Conservation (phyloP, 768 basidiomycete species). For the Candolleomyces efflorescens region DNA sequence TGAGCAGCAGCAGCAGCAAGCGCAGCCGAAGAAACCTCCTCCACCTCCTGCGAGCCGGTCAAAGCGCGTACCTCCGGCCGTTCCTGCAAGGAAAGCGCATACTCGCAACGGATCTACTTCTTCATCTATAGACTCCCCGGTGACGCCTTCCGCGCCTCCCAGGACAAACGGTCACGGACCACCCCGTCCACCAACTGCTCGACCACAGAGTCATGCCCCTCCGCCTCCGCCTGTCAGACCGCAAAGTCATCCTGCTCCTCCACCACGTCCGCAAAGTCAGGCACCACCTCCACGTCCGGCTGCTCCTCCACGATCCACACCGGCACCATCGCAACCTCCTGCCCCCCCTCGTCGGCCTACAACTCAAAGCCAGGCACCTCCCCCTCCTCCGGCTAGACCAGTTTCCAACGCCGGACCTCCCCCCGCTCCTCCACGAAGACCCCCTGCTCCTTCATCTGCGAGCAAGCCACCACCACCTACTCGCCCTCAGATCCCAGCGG, state of each 20-base stretch:
- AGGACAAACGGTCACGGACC: slow-evolving; percentile 17
- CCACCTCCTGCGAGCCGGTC: slow-evolving; percentile 36
- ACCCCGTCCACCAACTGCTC: slow-evolving; percentile 29
- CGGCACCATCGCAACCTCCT: too few relatives aligned
- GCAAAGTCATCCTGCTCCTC: slow-evolving; percentile 28
- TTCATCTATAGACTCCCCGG: not conserved
- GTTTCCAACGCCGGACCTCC: too few relatives aligned
- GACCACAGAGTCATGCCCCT: slow-evolving; percentile 24
- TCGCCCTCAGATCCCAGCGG: too few relatives aligned
- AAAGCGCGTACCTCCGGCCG: slow-evolving; percentile 30
- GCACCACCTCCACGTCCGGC: slow-evolving; percentile 18
- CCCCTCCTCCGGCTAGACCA: too few relatives aligned
- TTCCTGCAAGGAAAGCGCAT: not conserved
- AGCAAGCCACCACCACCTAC: too few relatives aligned
- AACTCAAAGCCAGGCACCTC: too few relatives aligned
- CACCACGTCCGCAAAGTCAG: slow-evolving; percentile 14
- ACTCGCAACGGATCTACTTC: not conserved
- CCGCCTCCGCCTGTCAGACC: slow-evolving; percentile 31
- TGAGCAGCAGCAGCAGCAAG: slow-evolving; percentile 29
- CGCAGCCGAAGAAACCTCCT: slow-evolving; percentile 45
- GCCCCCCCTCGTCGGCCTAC: too few relatives aligned
- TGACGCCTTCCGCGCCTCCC: slow-evolving; percentile 17
- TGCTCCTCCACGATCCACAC: too few relatives aligned
- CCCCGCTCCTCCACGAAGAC: too few relatives aligned
- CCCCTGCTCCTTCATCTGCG: too few relatives aligned